phyloP scores from a whole-genome alignment of 148 eudicot species.

The Pouteria glomerata region DNA sequence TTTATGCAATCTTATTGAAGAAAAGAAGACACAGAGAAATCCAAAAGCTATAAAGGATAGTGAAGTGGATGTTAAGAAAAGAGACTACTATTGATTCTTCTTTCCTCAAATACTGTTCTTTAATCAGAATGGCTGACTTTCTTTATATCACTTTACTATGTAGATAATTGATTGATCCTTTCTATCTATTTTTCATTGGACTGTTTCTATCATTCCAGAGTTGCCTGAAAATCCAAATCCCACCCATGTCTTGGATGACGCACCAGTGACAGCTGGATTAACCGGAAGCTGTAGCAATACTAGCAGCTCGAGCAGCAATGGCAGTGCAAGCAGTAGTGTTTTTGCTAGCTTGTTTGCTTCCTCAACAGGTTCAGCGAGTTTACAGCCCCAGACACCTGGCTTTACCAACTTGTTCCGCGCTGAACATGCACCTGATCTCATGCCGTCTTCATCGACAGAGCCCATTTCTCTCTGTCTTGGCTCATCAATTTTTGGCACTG shows the following conservation, averaged over 20 bases:
- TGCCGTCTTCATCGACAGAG: constrained; percentile 44
- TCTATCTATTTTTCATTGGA: background rate
- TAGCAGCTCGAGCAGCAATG: constrained; percentile 42
- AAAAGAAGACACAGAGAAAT: constrained; percentile 22
- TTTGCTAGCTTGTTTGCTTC: constrained; percentile 89
- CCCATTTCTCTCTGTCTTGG: constrained; percentile 74
- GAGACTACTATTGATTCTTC: constrained; percentile 32
- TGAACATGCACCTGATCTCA: constrained; percentile 29
- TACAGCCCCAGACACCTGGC: constrained; percentile 46
- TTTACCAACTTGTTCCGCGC: constrained; percentile 54
- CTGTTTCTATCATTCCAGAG: constrained; percentile 30
- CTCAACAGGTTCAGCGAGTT: constrained; percentile 45
- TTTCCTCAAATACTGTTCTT: constrained; percentile 20
- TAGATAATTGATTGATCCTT: constrained; percentile 6
- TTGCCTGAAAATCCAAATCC: constrained; percentile 31
- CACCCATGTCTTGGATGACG: constrained; percentile 31
- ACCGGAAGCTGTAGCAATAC: constrained; percentile 42
- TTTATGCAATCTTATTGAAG: constrained; percentile 11
- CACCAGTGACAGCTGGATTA: constrained; percentile 21
- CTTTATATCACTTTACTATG: background rate
- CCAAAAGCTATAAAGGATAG: constrained; percentile 27
- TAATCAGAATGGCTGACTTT: constrained; percentile 14
- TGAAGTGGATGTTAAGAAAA: constrained; percentile 28
- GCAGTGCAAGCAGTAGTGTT: constrained; percentile 58
- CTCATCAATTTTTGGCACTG: constrained; percentile 59